phyloP scores from a whole-genome alignment of 2,329 filamentous ascomycete species.

The Esteya vermicola region DNA sequence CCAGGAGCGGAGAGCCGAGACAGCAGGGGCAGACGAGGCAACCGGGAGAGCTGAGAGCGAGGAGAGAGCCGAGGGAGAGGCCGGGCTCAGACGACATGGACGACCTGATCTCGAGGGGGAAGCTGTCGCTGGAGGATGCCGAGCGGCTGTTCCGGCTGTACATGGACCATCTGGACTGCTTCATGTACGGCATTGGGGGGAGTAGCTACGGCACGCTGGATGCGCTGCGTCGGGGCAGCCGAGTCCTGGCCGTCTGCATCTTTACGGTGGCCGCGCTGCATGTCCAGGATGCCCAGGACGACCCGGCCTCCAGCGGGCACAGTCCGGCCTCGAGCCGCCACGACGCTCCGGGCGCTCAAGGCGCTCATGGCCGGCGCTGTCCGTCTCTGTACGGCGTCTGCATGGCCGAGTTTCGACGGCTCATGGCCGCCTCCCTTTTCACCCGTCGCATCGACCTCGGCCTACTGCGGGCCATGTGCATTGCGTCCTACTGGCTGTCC shows the following conservation, averaged over 20 bases:
- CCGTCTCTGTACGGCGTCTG: constrained; percentile 38
- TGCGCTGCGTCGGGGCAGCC: constrained; percentile 38
- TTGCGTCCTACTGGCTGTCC: constrained; percentile 48
- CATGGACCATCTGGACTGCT: constrained; percentile 32
- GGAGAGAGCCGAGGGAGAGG: too few relatives aligned
- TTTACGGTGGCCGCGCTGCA: constrained; percentile 44
- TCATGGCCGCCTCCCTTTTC: constrained; percentile 27
- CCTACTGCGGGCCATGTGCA: constrained; percentile 42
- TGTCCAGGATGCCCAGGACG: not conserved
- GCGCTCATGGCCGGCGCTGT: too few relatives aligned
- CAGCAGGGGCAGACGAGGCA: too few relatives aligned
- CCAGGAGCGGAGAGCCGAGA: too few relatives aligned
- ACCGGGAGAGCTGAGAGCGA: too few relatives aligned
- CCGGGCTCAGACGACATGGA: constrained; percentile 21
- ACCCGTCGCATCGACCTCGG: constrained; percentile 25
- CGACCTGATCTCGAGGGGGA: constrained; percentile 24
- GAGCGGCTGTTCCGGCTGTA: constrained; percentile 36
- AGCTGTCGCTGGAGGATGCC: constrained; percentile 30
- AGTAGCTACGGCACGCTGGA: constrained; percentile 32
- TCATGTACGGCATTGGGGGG: constrained; percentile 37
- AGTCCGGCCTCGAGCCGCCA: too few relatives aligned
- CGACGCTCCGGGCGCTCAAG: too few relatives aligned
- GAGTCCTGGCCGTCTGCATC: constrained; percentile 38
- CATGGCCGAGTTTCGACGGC: constrained; percentile 37
- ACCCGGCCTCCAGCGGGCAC: too few relatives aligned